phyloP scores from a whole-genome alignment of 768 basidiomycete genomes.

The Calocybe indica region DNA sequence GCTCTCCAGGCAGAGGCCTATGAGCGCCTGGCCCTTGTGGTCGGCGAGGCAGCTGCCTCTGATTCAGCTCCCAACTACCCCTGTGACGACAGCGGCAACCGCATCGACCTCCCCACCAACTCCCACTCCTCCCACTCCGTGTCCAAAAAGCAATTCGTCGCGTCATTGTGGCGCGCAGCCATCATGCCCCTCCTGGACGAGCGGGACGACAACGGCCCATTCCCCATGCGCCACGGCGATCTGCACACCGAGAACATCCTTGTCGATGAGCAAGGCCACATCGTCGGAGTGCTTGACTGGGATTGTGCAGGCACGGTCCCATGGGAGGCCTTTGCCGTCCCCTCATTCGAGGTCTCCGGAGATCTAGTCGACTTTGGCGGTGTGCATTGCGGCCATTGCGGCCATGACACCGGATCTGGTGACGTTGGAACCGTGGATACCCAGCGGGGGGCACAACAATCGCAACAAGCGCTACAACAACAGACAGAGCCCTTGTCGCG shows the following conservation, averaged over 20 bases:
- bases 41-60: slow-evolving; percentile 19
- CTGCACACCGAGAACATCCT: slow-evolving; percentile 36
- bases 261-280: slow-evolving; percentile 32
- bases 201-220: slow-evolving; percentile 31
- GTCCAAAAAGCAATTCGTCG: slow-evolving; percentile 30
- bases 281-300: slow-evolving; percentile 36
- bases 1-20: slow-evolving; percentile 33
- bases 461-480: slow-evolving; percentile 2
- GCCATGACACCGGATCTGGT: neutral
- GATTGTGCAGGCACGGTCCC: slow-evolving; percentile 38
- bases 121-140: neutral
- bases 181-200: slow-evolving; percentile 35
- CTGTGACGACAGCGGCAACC: neutral
- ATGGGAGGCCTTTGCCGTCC: slow-evolving; percentile 37
- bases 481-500: neutral
- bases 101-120: neutral
- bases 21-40: slow-evolving; percentile 22
- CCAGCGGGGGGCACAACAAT: slow-evolving; percentile 1
- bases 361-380: slow-evolving; percentile 25
- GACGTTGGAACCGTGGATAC: neutral
- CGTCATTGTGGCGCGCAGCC: slow-evolving; percentile 32
- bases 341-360: slow-evolving; percentile 35
- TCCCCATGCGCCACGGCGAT: slow-evolving; percentile 37
- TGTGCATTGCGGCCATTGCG: slow-evolving; percentile 1
- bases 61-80: slow-evolving; percentile 13